Conservation (phyloP, 1,139 yeast species). For the Lodderomyces metapsilosis region DNA sequence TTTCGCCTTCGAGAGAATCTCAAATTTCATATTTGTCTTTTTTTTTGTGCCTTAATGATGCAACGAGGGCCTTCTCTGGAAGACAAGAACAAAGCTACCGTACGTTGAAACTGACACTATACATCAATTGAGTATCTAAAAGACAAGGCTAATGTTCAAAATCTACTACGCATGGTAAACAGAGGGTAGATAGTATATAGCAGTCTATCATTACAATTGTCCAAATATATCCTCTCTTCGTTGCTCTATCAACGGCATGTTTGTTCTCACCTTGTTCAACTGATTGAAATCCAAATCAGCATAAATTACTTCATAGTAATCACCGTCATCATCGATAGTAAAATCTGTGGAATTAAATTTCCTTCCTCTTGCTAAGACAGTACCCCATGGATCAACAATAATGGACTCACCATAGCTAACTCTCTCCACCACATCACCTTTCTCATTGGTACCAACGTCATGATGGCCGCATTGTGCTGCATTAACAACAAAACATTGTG, state of each 20-base stretch:
- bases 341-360: conserved; percentile 26
- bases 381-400: conserved; percentile 91
- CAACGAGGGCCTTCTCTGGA: no score
- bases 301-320: conserved; percentile 51
- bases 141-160: conserved; percentile 1
- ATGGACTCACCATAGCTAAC: conserved; percentile 82
- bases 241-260: conserved; percentile 77
- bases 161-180: not conserved
- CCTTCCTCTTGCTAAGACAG: conserved; percentile 58
- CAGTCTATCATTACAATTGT: no score
- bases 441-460: conserved; percentile 37
- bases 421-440: conserved; percentile 29
- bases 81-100: no score
- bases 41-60: no score
- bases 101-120: no score
- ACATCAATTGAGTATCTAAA: conserved; percentile 1
- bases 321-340: conserved; percentile 42
- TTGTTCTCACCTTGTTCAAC: conserved; percentile 50
- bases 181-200: no score
- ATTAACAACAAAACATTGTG: conserved; percentile 84
- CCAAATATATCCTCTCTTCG: conserved; percentile 38
- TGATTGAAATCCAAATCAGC: conserved; percentile 68
- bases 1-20: no score
- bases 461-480: conserved; percentile 91
- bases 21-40: no score